Evolutionary conservation across 345 rosid species (phyloP).

Genomic region (Dimocarpus longan): DNA sequence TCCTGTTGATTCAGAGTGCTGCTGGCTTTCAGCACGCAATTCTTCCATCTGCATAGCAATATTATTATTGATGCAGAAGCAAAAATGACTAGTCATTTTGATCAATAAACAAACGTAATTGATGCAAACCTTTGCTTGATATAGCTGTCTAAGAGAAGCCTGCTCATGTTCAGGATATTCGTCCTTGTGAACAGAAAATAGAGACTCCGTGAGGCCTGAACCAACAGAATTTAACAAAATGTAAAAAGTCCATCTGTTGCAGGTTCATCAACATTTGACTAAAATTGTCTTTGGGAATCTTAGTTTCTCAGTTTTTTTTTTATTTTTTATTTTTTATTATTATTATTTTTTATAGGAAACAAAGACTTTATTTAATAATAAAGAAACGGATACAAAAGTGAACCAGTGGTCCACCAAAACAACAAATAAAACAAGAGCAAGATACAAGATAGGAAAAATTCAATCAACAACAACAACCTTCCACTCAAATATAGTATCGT

Average conservation of each 20-base stretch:
- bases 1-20: slow-evolving; percentile 71
- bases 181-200: slow-evolving; percentile 92
- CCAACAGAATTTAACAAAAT: slow-evolving; percentile 16
- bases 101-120: slow-evolving; percentile 16
- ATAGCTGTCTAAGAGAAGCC: slow-evolving; percentile 90
- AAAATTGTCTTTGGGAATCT: neutral
- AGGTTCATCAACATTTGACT: neutral
- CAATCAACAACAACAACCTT: no score
- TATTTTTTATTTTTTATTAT: no score
- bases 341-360: no score
- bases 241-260: neutral
- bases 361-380: no score
- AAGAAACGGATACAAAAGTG: no score
- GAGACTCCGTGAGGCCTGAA: slow-evolving; percentile 89
- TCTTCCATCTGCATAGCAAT: slow-evolving; percentile 79
- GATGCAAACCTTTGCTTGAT: slow-evolving; percentile 73
- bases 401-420: no score
- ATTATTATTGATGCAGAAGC: slow-evolving; percentile 16
- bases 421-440: no score
- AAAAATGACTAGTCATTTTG: slow-evolving; percentile 16
- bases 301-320: neutral
- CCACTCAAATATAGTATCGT: no score
- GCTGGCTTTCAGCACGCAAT: slow-evolving; percentile 81
- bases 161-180: slow-evolving; percentile 95
- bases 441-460: no score